Conservation (phyloP, 306 rosid species). For the Citrullus mucosospermus region DNA sequence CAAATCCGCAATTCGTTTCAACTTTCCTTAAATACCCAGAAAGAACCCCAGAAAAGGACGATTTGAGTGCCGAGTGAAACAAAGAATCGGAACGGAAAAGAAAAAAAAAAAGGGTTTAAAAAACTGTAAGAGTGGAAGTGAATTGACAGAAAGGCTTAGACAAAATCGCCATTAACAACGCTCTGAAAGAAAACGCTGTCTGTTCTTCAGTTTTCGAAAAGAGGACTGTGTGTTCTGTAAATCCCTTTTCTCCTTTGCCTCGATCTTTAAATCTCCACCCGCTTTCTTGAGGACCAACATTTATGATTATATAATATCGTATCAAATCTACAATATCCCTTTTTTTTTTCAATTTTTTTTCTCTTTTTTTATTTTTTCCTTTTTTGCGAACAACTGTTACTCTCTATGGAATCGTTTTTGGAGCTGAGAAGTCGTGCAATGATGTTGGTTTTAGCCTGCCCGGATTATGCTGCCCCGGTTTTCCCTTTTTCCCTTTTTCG, state of each 20-base stretch:
- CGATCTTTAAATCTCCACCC: background rate
- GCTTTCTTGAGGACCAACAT: background rate
- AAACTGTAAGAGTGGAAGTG: background rate
- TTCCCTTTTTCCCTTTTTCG: background rate
- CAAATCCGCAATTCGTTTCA: background rate
- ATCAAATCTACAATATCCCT: background rate
- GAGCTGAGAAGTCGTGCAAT: background rate
- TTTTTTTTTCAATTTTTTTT: background rate
- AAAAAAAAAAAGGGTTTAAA: background rate
- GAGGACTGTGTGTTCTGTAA: background rate
- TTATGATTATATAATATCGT: background rate
- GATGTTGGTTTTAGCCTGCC: background rate
- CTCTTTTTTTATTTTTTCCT: background rate
- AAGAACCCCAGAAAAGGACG: background rate
- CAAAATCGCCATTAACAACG: conserved; percentile 12
- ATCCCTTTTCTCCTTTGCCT: conserved; percentile 10
- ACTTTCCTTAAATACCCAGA: background rate
- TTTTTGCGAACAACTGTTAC: background rate
- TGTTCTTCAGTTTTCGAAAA: background rate
- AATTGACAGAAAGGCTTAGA: background rate
- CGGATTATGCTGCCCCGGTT: background rate
- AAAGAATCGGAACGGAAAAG: background rate
- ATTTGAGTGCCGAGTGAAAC: background rate
- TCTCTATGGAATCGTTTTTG: background rate
- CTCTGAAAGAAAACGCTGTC: background rate